Evolutionary conservation across 2,329 filamentous ascomycete genomes (phyloP).

Genomic region (Didymellaceae sp.): DNA sequence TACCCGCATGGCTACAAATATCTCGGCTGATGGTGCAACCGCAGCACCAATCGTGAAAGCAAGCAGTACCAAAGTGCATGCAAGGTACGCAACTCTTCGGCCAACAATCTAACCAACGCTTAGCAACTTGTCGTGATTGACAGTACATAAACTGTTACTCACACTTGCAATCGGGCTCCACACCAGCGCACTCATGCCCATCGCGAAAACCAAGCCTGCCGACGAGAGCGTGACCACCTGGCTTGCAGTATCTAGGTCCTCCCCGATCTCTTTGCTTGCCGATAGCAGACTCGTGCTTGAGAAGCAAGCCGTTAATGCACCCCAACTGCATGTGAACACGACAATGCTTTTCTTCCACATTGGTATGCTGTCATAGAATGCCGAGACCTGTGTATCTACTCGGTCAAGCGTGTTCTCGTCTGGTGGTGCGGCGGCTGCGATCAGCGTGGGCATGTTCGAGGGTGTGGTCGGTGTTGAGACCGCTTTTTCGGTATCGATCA

Average conservation of each 20-base stretch:
- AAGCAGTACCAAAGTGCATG: slow-evolving; percentile 20
- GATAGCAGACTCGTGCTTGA: slow-evolving; percentile 52
- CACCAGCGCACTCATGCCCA: slow-evolving; percentile 22
- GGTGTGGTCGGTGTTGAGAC: neutral
- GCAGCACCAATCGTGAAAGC: slow-evolving; percentile 22
- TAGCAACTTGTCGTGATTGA: neutral
- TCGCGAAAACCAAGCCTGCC: slow-evolving; percentile 23
- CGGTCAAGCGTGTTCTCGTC: slow-evolving; percentile 3
- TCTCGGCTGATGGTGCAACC: slow-evolving; percentile 14
- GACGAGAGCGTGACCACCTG: slow-evolving; percentile 23
- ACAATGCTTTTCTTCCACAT: slow-evolving; percentile 48
- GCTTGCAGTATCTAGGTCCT: slow-evolving; percentile 45
- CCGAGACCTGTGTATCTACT: slow-evolving; percentile 6
- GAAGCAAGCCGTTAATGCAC: slow-evolving; percentile 51
- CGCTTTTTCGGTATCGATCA: neutral
- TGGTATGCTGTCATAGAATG: slow-evolving; percentile 12
- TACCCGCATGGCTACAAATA: slow-evolving; percentile 24
- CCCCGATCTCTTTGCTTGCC: slow-evolving; percentile 50
- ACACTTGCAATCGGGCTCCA: slow-evolving; percentile 24
- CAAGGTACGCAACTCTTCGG: slow-evolving; percentile 17
- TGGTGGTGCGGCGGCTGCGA: neutral
- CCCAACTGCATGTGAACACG: slow-evolving; percentile 52
- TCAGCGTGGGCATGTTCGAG: neutral
- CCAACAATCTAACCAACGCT: slow-evolving; percentile 16
- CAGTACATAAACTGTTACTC: neutral